These are phyloP conservation scores for Sclerotiophoma versabilis DNA, from an alignment of 2,329 filamentous ascomycete species.

Conservation along the genomic window DNA sequence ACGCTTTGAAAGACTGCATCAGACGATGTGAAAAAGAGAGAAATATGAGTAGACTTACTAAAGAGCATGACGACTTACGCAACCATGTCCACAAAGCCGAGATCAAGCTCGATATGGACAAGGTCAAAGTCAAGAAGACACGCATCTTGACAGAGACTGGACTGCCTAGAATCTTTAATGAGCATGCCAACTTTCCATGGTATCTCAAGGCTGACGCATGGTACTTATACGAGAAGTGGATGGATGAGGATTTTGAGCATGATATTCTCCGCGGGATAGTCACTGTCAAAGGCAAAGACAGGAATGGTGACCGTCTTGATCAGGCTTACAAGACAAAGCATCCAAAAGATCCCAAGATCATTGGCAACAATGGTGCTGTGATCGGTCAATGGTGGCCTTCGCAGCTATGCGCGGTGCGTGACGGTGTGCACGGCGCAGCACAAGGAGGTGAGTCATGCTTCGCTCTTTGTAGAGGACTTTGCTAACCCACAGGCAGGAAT, in stretches of 20 bases:
- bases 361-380: conserved; percentile 52
- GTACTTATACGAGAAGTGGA: conserved; percentile 58
- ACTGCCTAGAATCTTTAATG: conserved; percentile 52
- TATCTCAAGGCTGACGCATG: conserved; percentile 58
- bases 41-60: conserved; percentile 1
- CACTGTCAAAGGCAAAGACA: conserved; percentile 24
- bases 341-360: conserved; percentile 10
- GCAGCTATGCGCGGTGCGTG: conserved; percentile 59
- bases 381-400: conserved; percentile 64
- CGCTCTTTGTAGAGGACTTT: background rate
- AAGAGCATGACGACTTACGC: conserved; percentile 44
- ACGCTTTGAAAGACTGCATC: conserved; percentile 36
- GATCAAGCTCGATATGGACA: conserved; percentile 43
- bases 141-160: conserved; percentile 50
- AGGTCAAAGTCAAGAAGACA: conserved; percentile 41
- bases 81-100: conserved; percentile 50
- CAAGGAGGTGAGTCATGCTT: conserved; percentile 40
- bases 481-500: conserved; percentile 49
- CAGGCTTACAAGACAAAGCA: conserved; percentile 24
- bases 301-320: conserved; percentile 38
- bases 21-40: conserved; percentile 23
- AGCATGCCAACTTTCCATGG: conserved; percentile 47
- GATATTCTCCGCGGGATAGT: conserved; percentile 57
- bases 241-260: conserved; percentile 49
- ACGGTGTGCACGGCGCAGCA: conserved; percentile 61